Percentiles rank a stretch among this genome's conserved stretches.
These are phyloP conservation scores for Leishmania amazonensis DNA, from an alignment of 208 protist species.

Conservation along the genomic window DNA sequence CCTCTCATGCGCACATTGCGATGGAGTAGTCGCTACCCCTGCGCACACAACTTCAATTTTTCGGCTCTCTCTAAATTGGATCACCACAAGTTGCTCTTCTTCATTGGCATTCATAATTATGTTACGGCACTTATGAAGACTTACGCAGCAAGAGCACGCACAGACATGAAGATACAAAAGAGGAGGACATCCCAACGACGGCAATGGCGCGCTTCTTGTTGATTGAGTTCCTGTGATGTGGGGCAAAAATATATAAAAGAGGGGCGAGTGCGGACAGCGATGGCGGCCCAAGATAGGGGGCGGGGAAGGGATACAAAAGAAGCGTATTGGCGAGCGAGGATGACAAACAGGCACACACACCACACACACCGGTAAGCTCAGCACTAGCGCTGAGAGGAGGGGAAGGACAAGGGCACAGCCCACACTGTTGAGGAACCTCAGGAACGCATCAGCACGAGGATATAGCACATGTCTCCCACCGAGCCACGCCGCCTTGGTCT, in stretches of 20 bases:
- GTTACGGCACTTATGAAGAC: background rate
- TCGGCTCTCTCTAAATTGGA: background rate
- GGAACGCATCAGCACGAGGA: background rate
- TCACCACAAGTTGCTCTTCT: background rate
- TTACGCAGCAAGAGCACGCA: background rate
- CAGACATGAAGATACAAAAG: background rate
- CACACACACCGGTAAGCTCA: background rate
- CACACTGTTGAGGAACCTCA: background rate
- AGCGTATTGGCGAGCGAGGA: background rate
- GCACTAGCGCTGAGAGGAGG: background rate
- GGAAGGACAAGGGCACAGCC: background rate
- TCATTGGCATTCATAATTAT: background rate
- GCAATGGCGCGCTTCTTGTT: background rate
- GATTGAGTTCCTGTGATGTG: background rate
- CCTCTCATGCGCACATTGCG: background rate
- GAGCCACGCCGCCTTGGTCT: background rate
- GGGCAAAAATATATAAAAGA: background rate
- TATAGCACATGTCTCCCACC: background rate
- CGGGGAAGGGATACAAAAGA: constrained; percentile 21
- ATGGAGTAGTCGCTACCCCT: background rate
- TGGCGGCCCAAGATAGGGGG: constrained; percentile 2
- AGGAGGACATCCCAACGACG: background rate
- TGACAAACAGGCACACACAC: constrained; percentile 1
- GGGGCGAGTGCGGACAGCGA: background rate
- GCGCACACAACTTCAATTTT: background rate